A percentile compares a stretch with the other conserved stretches of the same genome.
These are phyloP conservation scores for Stereum hirsutum DNA, from an alignment of 1,284 basidiomycete genomes.

Conservation along the genomic window DNA sequence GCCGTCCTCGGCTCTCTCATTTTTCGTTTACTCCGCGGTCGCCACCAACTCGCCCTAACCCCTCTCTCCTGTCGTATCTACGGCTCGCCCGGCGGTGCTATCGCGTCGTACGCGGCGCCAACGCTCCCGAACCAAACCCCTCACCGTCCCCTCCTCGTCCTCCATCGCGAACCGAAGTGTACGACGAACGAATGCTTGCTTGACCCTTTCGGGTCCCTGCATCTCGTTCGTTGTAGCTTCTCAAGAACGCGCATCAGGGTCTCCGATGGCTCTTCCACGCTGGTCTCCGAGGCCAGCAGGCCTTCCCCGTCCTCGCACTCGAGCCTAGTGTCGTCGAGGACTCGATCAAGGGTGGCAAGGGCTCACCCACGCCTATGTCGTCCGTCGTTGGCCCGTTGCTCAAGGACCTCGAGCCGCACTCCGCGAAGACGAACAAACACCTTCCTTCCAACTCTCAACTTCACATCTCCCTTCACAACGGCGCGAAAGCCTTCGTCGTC, in stretches of 20 bases:
- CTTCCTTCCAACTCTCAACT: constrained; percentile 76
- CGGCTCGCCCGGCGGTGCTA: too few relatives aligned
- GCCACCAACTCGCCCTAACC: too few relatives aligned
- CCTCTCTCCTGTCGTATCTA: too few relatives aligned
- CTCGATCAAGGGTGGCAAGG: constrained; percentile 87
- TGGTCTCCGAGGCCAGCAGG: constrained; percentile 87
- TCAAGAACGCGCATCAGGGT: constrained; percentile 74
- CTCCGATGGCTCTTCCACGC: constrained; percentile 91
- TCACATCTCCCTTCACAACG: constrained; percentile 86
- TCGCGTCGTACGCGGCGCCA: too few relatives aligned
- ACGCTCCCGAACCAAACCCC: too few relatives aligned
- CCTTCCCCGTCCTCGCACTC: constrained; percentile 89
- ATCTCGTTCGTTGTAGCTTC: too few relatives aligned
- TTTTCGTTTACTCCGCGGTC: too few relatives aligned
- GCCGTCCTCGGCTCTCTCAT: too few relatives aligned
- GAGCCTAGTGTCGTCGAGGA: constrained; percentile 87
- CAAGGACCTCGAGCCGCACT: constrained; percentile 74
- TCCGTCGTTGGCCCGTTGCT: constrained; percentile 79
- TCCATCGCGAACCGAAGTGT: too few relatives aligned
- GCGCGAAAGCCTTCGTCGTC: constrained; percentile 85
- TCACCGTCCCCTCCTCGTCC: too few relatives aligned
- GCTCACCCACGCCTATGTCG: constrained; percentile 90
- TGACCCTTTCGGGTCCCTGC: too few relatives aligned
- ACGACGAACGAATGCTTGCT: too few relatives aligned
- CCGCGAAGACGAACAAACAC: constrained; percentile 84